Conservation (phyloP, 2,329 filamentous ascomycete genomes). For the Aspergillus fumigatiaffinis region DNA sequence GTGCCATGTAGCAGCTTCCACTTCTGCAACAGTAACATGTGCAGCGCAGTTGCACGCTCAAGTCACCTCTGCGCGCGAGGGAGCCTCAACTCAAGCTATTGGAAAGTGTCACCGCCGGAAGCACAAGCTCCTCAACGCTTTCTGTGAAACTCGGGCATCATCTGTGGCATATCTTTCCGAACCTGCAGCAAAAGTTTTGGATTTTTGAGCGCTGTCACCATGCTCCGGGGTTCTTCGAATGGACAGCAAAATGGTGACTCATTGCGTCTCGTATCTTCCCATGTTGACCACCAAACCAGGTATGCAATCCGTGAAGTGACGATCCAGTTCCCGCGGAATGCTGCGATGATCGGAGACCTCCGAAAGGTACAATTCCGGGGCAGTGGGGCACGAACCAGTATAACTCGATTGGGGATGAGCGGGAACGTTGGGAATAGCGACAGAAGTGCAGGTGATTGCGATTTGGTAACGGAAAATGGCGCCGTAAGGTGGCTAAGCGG, state of each 20-base stretch:
- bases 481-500: neutral
- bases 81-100: neutral
- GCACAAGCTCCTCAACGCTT: neutral
- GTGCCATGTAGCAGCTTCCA: neutral
- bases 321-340: slow-evolving; percentile 2
- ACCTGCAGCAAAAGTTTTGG: neutral
- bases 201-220: neutral
- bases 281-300: neutral
- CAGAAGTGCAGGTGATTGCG: slow-evolving; percentile 3
- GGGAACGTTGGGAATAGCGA: neutral
- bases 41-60: neutral
- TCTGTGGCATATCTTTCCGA: no score
- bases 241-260: neutral
- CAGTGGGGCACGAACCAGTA: slow-evolving; percentile 8
- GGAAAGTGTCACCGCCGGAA: neutral
- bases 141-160: neutral
- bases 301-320: neutral
- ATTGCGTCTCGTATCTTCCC: neutral
- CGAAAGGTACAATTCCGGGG: slow-evolving; percentile 3
- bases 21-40: neutral
- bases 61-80: neutral
- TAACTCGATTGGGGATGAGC: neutral
- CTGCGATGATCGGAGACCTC: slow-evolving; percentile 20
- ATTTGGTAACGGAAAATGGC: slow-evolving; percentile 11
- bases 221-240: neutral